Evolutionary conservation across 345 rosid genomes (phyloP).

Genomic region (Salix koriyanagi): DNA sequence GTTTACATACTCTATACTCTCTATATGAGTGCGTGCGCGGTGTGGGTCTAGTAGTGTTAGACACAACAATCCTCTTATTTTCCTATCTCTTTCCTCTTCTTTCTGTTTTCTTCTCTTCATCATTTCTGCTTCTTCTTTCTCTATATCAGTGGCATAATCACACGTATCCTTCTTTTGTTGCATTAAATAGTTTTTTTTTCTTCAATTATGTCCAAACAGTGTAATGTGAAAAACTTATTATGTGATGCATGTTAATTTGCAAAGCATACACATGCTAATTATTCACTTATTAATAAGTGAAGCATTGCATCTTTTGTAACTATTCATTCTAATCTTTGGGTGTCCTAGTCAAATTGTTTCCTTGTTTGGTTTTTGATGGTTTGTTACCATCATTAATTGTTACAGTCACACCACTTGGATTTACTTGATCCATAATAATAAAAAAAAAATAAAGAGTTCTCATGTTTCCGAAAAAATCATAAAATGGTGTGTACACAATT

Average conservation of each 20-base stretch:
- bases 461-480: neutral
- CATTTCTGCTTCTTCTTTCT: neutral
- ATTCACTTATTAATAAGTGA: neutral
- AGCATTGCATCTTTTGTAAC: neutral
- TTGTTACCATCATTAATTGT: neutral
- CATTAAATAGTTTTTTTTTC: neutral
- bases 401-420: neutral
- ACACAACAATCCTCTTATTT: no score
- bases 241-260: neutral
- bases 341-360: neutral
- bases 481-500: neutral
- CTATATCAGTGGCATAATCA: neutral
- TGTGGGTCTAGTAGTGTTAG: no score
- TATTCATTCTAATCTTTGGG: neutral
- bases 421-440: neutral
- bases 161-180: neutral
- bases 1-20: no score
- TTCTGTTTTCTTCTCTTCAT: no score
- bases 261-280: neutral
- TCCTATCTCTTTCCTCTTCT: no score
- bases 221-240: neutral
- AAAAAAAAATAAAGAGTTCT: no score
- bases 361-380: neutral
- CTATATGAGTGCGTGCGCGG: rapidly evolving
- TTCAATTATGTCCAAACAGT: neutral